These are phyloP conservation scores for Phaeosphaeria sp. DNA, from an alignment of 2,329 filamentous ascomycete species.

Conservation along the genomic window DNA sequence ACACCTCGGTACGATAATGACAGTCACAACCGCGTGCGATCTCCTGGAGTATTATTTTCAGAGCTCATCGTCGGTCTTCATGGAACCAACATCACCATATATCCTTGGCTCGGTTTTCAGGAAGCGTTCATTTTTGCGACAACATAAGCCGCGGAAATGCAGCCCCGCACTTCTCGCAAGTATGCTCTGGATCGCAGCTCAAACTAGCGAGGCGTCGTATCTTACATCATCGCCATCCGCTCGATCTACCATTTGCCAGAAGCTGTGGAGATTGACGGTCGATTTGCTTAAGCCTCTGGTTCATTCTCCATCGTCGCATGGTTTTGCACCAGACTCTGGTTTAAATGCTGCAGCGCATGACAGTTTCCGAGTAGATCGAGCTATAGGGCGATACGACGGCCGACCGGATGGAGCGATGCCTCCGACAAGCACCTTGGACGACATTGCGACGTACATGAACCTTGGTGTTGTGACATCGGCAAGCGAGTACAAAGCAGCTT, in stretches of 20 bases:
- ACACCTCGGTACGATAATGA: constrained; percentile 80
- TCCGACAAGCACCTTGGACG: constrained; percentile 75
- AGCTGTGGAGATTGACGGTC: constrained; percentile 83
- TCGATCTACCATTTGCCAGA: constrained; percentile 83
- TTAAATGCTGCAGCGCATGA: constrained; percentile 79
- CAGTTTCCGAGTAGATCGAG: constrained; percentile 75
- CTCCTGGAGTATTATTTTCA: constrained; percentile 90
- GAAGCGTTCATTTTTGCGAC: constrained; percentile 85
- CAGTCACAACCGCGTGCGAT: constrained; percentile 82
- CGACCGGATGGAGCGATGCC: constrained; percentile 54
- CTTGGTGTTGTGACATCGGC: constrained; percentile 89
- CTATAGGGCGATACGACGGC: constrained; percentile 57
- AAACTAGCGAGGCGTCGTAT: constrained; percentile 87
- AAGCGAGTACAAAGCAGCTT: constrained; percentile 83
- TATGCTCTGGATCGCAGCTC: constrained; percentile 94
- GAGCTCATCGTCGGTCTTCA: constrained; percentile 83
- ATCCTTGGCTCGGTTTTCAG: constrained; percentile 88
- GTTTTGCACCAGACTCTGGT: constrained; percentile 58
- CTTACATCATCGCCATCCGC: constrained; percentile 82
- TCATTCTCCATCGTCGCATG: constrained; percentile 69
- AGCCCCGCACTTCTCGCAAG: constrained; percentile 86
- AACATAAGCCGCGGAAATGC: constrained; percentile 78
- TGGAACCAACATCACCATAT: constrained; percentile 89
- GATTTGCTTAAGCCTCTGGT: constrained; percentile 86
- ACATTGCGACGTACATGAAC: constrained; percentile 90